phyloP scores from a whole-genome alignment of 2,329 filamentous ascomycete genomes.

The Fonsecaea erecta region DNA sequence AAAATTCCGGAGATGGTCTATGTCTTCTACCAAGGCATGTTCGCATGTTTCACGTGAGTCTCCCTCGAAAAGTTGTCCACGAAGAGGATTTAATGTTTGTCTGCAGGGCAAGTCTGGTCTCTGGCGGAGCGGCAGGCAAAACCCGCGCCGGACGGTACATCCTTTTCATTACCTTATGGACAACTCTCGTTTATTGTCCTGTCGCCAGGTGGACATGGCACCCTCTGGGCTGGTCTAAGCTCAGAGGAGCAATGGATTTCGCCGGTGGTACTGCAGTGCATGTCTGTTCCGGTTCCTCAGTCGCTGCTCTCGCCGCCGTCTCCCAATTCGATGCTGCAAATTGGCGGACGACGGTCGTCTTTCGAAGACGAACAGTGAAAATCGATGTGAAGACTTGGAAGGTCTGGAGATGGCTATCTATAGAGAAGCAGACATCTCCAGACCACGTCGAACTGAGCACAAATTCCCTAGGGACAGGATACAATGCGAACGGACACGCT shows the following conservation, averaged over 20 bases:
- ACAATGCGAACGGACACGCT: neutral
- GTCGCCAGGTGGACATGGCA: constrained; percentile 16
- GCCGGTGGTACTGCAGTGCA: constrained; percentile 18
- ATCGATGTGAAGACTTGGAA: constrained; percentile 13
- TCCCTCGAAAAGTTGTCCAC: neutral
- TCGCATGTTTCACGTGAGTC: constrained; percentile 20
- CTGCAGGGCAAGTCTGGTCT: constrained; percentile 14
- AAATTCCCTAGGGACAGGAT: neutral
- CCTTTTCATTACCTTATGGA: constrained; percentile 15
- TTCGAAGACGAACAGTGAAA: neutral
- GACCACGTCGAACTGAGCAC: constrained; percentile 2
- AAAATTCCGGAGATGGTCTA: constrained; percentile 22
- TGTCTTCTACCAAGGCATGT: constrained; percentile 22
- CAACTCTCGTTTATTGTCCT: constrained; percentile 17
- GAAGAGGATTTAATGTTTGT: neutral
- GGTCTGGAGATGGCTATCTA: constrained; percentile 12
- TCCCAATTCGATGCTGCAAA: constrained; percentile 3
- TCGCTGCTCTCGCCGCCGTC: constrained; percentile 8
- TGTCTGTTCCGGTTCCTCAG: constrained; percentile 15
- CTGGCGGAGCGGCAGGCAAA: constrained; percentile 15
- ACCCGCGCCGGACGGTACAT: constrained; percentile 9
- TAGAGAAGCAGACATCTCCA: neutral
- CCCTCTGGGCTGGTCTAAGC: constrained; percentile 8
- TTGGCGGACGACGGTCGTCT: neutral
- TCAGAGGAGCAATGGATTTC: constrained; percentile 18